These are phyloP conservation scores for Geoglossum glabrum DNA, from an alignment of 495 filamentous ascomycete species.

Conservation along the genomic window DNA sequence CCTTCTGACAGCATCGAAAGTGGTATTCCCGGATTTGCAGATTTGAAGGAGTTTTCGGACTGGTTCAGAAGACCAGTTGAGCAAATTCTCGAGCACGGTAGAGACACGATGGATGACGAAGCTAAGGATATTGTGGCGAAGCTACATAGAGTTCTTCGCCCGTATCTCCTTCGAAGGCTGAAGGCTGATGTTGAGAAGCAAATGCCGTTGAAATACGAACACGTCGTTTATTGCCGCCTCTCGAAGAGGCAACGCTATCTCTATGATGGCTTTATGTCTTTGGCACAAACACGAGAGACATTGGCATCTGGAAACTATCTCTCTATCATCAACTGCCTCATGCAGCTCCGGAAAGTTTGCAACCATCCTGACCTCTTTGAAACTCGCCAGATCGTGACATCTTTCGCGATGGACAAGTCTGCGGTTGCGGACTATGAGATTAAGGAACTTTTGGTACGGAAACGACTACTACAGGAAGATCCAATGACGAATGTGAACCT, in stretches of 20 bases:
- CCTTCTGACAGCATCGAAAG: slow-evolving; percentile 53
- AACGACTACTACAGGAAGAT: slow-evolving; percentile 41
- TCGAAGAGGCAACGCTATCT: slow-evolving; percentile 88
- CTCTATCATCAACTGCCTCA: slow-evolving; percentile 93
- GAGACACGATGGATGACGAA: slow-evolving; percentile 83
- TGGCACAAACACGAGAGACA: slow-evolving; percentile 71
- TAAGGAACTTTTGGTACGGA: slow-evolving; percentile 52
- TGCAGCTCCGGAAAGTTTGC: slow-evolving; percentile 96
- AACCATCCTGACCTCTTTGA: slow-evolving; percentile 97
- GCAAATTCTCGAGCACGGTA: slow-evolving; percentile 85
- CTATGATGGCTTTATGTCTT: slow-evolving; percentile 94
- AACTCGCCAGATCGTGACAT: slow-evolving; percentile 93
- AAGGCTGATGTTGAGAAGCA: slow-evolving; percentile 99
- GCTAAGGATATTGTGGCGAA: slow-evolving; percentile 72
- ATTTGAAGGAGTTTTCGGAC: slow-evolving; percentile 76
- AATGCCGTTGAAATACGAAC: slow-evolving; percentile 95
- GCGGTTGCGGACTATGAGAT: slow-evolving; percentile 58
- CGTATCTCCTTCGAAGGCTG: slow-evolving; percentile 75
- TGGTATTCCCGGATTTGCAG: slow-evolving; percentile 71
- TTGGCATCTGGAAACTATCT: slow-evolving; percentile 91
- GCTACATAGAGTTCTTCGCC: slow-evolving; percentile 80
- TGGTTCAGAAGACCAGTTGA: slow-evolving; percentile 87
- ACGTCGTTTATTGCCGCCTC: slow-evolving; percentile 83
- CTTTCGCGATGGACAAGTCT: slow-evolving; percentile 78
- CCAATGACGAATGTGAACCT: slow-evolving; percentile 48